These are phyloP conservation scores for Annulohypoxylon truncatum DNA, from an alignment of 2,329 filamentous ascomycete genomes.

Conservation along the genomic window DNA sequence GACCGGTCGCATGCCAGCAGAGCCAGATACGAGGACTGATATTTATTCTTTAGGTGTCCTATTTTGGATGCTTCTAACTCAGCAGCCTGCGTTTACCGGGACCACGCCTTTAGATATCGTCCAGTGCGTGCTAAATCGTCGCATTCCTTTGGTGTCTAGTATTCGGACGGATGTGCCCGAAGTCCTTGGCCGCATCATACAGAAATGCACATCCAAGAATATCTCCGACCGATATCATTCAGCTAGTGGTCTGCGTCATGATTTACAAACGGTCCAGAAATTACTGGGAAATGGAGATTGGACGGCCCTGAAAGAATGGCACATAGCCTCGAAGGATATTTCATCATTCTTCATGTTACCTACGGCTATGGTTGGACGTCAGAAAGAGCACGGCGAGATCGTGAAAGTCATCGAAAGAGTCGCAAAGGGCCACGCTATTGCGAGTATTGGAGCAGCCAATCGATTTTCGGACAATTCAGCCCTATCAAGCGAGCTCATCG, in stretches of 20 bases:
- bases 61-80: constrained; percentile 87
- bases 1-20: constrained; percentile 90
- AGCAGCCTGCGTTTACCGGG: constrained; percentile 82
- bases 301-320: constrained; percentile 76
- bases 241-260: constrained; percentile 84
- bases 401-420: constrained; percentile 81
- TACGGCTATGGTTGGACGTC: constrained; percentile 81
- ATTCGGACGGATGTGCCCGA: constrained; percentile 87
- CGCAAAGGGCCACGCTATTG: constrained; percentile 70
- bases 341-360: constrained; percentile 94
- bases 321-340: constrained; percentile 84
- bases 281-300: constrained; percentile 81
- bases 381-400: constrained; percentile 76
- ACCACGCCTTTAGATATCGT: constrained; percentile 88
- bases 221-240: constrained; percentile 91
- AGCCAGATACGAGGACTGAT: constrained; percentile 91
- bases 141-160: constrained; percentile 80
- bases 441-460: constrained; percentile 55
- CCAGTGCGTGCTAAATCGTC: constrained; percentile 84
- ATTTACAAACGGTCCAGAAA: constrained; percentile 79
- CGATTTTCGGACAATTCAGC: constrained; percentile 66
- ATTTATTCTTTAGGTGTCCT: constrained; percentile 92
- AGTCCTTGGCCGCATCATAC: constrained; percentile 82
- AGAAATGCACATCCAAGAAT: constrained; percentile 91
- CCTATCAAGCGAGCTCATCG: constrained; percentile 62